Percentiles rank a stretch among this genome's conserved stretches.
These are phyloP conservation scores for Dipteronia sinensis DNA, from an alignment of 345 rosid genomes.

Conservation along the genomic window DNA sequence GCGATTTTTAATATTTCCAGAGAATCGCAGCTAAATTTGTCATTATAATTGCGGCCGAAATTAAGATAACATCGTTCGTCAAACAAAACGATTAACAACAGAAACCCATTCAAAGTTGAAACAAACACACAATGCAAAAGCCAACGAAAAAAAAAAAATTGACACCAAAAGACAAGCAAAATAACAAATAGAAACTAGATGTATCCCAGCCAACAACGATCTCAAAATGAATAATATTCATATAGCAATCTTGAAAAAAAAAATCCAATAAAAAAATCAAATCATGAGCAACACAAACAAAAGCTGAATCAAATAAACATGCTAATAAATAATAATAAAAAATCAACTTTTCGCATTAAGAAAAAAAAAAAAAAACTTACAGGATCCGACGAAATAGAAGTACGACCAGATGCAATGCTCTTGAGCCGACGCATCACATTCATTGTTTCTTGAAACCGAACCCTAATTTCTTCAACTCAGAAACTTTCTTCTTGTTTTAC, in stretches of 20 bases:
- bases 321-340: neutral
- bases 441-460: conserved; percentile 47
- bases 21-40: neutral
- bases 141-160: neutral
- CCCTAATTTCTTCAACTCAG: conserved; percentile 28
- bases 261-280: neutral
- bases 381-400: conserved; percentile 79
- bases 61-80: conserved; percentile 1
- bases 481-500: neutral
- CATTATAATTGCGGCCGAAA: neutral
- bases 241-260: neutral
- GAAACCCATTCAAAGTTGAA: conserved; percentile 11
- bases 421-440: conserved; percentile 94
- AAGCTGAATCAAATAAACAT: conserved; percentile 1
- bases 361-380: conserved; percentile 36
- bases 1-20: neutral
- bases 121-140: neutral
- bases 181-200: neutral
- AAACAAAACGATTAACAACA: conserved; percentile 4
- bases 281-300: conserved; percentile 10
- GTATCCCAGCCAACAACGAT: neutral
- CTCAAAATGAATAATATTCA: neutral
- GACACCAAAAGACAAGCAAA: neutral
- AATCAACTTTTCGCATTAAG: neutral
- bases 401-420: conserved; percentile 96